Evolutionary conservation across 2,329 filamentous ascomycete species (phyloP).

Genomic region (Aspergillus sp.): DNA sequence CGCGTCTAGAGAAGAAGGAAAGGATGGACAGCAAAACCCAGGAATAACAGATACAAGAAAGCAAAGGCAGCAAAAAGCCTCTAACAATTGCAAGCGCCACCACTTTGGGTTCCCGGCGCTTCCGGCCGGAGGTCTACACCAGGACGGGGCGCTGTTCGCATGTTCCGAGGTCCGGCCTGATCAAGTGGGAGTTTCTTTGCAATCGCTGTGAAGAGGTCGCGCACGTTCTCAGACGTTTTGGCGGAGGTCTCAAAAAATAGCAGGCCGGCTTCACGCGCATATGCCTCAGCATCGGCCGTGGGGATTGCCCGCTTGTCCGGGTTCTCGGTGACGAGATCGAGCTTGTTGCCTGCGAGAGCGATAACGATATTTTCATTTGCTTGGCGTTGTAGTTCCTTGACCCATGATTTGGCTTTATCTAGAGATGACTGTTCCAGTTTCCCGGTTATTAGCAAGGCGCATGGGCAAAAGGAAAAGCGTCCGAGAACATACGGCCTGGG

Average conservation of each 20-base stretch:
- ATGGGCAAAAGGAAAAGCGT: conserved; percentile 3
- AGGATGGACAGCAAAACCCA: conserved; percentile 8
- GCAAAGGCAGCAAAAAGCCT: conserved; percentile 16
- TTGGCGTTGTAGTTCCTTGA: conserved; percentile 97
- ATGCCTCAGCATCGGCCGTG: conserved; percentile 88
- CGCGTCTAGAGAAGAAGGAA: conserved; percentile 19
- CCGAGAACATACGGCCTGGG: conserved; percentile 76
- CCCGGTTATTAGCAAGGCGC: conserved; percentile 6
- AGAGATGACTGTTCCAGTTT: conserved; percentile 71
- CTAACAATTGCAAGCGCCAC: conserved; percentile 65
- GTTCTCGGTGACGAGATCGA: conserved; percentile 90
- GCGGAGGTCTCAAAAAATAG: conserved; percentile 99
- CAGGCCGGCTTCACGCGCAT: conserved; percentile 87
- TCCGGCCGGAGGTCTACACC: conserved; percentile 68
- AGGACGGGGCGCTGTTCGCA: conserved; percentile 63
- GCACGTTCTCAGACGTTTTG: conserved; percentile 95
- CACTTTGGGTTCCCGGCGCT: conserved; percentile 59
- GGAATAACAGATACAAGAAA: conserved; percentile 8
- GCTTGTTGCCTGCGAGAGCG: conserved; percentile 94
- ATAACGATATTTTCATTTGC: conserved; percentile 99
- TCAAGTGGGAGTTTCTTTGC: conserved; percentile 97
- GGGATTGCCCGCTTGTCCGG: conserved; percentile 93
- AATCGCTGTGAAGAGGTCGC: conserved; percentile 94
- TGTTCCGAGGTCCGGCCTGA: conserved; percentile 87
- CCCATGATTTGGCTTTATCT: conserved; percentile 99